Base-by-base conservation (phyloP, 2,329 filamentous ascomycete species). In the Colletotrichum viniferum region DNA sequence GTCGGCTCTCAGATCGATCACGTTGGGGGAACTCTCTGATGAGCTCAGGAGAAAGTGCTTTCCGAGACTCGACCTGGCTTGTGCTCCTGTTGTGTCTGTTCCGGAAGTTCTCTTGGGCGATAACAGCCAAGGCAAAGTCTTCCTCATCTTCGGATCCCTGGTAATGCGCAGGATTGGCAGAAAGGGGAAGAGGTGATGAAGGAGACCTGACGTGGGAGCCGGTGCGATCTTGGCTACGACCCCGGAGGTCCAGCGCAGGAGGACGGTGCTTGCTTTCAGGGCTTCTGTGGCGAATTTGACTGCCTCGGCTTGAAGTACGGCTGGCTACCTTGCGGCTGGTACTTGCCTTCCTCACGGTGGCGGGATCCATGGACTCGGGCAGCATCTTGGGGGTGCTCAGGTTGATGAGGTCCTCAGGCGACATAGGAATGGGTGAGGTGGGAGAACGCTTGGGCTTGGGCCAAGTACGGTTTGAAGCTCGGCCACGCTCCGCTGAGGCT, bases 391-490 rank as follows among this genome's bases (percentile, higher is more conserved):
- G 86, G 1, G 87, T 90, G 77, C 89, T 90, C 65, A 94, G 84
- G 78, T 90, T 93, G 80, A 92, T 91, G 75, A 95, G 82, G 80
- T 98, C 96, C 79, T 98, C 95, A 0, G 96, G 96, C 4, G 96
- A 98, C 96, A 98, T 98, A 4, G 96, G 95, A 3, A 98, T 90
- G 0, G 96, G 96, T 0, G 96, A 98, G 3, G 95, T 97, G 1
- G 96, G 96, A 2, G 96, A 98, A 26, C 94, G 90, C 84, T 98
- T 98, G 21, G 94, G 91, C 81, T 92, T 94, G 77, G 94, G 85
- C 73, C 88, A 95, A 77, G 92, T 93, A 26, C 93, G 90, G 60
- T 90, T 88, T 14, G 90, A 86, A 28, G 89, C 89, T 77, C 94
- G 90, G 24, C 94, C 94, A 73, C 94, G 92, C 56, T 94, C 93